Conservation (phyloP, 768 basidiomycete species). For the Leccinum aurantiacum region DNA sequence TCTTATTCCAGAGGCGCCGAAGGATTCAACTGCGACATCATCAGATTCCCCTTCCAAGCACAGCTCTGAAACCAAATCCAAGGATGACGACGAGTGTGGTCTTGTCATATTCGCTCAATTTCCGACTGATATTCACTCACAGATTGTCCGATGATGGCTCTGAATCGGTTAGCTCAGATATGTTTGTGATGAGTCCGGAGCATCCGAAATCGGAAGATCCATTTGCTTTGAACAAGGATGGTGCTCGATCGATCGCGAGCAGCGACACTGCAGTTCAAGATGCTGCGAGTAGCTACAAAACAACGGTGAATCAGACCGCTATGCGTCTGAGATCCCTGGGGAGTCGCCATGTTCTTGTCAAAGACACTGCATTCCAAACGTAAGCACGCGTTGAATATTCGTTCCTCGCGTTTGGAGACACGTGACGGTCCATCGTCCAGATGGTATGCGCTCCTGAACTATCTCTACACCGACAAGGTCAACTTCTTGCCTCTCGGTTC, state of each 20-base stretch:
- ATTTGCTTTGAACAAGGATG: background rate
- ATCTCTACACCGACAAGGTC: conserved; percentile 38
- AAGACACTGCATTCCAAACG: conserved; percentile 29
- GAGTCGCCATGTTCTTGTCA: conserved; percentile 18
- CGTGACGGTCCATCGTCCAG: conserved; percentile 19
- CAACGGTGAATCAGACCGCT: background rate
- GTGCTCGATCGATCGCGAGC: conserved; percentile 3
- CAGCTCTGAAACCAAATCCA: background rate
- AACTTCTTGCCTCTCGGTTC: conserved; percentile 33
- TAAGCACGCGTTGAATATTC: conserved; percentile 1
- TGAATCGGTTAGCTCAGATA: conserved; percentile 16
- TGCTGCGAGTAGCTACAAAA: background rate
- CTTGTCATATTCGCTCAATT: background rate
- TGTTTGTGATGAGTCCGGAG: conserved; percentile 22
- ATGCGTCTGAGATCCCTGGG: conserved; percentile 16
- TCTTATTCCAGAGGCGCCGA: background rate
- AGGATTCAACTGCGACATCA: background rate
- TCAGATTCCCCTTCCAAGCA: background rate
- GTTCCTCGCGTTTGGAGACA: background rate
- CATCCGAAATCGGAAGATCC: background rate
- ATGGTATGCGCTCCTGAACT: conserved; percentile 40
- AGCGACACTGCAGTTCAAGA: conserved; percentile 9
- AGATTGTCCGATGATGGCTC: conserved; percentile 17
- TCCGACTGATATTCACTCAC: background rate
- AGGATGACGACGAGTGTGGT: conserved; percentile 12